These are phyloP conservation scores for Iris pallida DNA, from an alignment of 116 monocot species.

Conservation along the genomic window DNA sequence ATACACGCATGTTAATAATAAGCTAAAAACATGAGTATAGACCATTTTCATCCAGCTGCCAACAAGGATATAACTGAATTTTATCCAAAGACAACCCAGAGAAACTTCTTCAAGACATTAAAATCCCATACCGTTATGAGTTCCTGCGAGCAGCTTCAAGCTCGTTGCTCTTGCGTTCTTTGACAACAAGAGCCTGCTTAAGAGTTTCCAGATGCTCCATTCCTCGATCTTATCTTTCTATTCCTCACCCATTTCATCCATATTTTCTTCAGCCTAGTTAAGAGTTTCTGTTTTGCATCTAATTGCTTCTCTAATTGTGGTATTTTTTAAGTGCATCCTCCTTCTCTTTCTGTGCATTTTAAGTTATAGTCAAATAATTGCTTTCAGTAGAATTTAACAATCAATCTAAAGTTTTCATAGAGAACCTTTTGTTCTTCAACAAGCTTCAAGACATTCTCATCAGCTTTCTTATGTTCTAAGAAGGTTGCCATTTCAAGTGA, in stretches of 20 bases:
- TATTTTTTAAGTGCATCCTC: slow-evolving; percentile 56
- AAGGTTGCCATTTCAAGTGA: slow-evolving; percentile 36
- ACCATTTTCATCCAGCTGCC: not conserved
- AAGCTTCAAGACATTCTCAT: slow-evolving; percentile 42
- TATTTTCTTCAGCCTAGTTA: slow-evolving; percentile 36
- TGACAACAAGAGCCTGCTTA: slow-evolving; percentile 53
- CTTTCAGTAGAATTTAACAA: not conserved
- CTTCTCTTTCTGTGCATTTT: slow-evolving; percentile 53
- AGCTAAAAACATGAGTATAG: not conserved
- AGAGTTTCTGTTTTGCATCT: slow-evolving; percentile 64
- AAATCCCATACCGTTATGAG: slow-evolving; percentile 27
- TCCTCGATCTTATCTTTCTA: slow-evolving; percentile 52
- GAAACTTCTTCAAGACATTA: not conserved
- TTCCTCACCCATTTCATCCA: slow-evolving; percentile 52
- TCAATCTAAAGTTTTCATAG: not conserved
- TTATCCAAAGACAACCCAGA: not conserved
- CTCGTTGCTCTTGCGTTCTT: slow-evolving; percentile 69
- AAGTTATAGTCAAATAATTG: not conserved
- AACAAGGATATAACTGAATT: not conserved
- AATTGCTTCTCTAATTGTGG: slow-evolving; percentile 65
- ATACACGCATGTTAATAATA: not conserved
- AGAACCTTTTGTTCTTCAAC: slow-evolving; percentile 52
- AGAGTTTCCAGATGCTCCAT: slow-evolving; percentile 55
- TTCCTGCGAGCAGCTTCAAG: slow-evolving; percentile 66
- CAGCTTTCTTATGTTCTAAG: slow-evolving; percentile 43